phyloP scores from a whole-genome alignment of 2,329 filamentous ascomycete species.

The Fusarium agapanthi region DNA sequence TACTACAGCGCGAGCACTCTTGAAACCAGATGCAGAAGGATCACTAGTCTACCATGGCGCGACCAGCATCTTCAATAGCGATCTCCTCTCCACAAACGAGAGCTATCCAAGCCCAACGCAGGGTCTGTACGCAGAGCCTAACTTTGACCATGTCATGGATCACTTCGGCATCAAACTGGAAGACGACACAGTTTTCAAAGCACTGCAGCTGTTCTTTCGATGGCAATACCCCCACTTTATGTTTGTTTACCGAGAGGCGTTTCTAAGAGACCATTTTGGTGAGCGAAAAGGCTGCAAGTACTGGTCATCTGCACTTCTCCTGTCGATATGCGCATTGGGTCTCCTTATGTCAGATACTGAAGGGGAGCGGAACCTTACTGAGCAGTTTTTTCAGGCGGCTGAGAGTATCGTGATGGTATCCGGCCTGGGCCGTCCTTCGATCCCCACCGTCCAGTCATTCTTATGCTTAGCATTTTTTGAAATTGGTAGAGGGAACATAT shows the following conservation, averaged over 20 bases:
- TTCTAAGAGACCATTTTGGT: constrained; percentile 5
- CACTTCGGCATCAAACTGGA: constrained; percentile 1
- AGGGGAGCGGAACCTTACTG: neutral
- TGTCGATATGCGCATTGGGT: neutral
- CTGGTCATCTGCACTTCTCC: neutral
- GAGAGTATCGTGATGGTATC: constrained; percentile 3
- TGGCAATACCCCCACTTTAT: constrained; percentile 10
- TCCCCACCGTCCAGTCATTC: neutral
- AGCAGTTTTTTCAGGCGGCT: neutral
- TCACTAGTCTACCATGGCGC: neutral
- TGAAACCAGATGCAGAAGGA: neutral
- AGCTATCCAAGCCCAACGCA: neutral
- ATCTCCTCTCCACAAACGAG: neutral
- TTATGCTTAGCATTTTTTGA: neutral
- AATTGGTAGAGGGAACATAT: neutral
- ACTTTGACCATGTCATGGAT: constrained; percentile 2
- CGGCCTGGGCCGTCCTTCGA: neutral
- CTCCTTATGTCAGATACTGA: neutral
- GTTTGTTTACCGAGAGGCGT: neutral
- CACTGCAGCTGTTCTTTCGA: constrained; percentile 1
- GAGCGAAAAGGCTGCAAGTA: neutral
- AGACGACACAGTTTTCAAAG: neutral
- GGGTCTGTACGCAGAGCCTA: neutral
- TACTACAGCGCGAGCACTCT: neutral
- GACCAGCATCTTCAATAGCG: neutral